Evolutionary conservation across 2,329 filamentous ascomycete genomes (phyloP).

Genomic region (Fusarium succisae): DNA sequence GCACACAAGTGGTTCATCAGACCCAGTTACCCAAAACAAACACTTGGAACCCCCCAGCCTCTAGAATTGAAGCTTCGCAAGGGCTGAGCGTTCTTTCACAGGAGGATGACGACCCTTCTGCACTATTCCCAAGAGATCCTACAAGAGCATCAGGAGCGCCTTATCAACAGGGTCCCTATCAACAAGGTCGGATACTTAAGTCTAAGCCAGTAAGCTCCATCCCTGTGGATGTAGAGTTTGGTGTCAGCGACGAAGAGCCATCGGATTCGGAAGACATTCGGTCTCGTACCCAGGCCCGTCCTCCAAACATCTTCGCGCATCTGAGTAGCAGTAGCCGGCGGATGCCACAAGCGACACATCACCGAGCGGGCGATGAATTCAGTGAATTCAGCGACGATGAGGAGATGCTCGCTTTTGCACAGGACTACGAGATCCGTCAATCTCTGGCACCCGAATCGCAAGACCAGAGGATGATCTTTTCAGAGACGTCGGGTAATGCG

Average conservation of each 20-base stretch:
- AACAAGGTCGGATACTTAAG: slow-evolving; percentile 6
- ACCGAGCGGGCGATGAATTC: slow-evolving; percentile 48
- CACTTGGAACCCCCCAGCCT: slow-evolving; percentile 36
- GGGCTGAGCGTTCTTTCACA: slow-evolving; percentile 39
- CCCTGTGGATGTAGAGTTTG: slow-evolving; percentile 32
- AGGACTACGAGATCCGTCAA: slow-evolving; percentile 59
- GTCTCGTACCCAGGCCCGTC: slow-evolving; percentile 19
- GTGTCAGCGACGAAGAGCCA: slow-evolving; percentile 42
- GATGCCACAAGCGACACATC: slow-evolving; percentile 22
- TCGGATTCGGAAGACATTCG: slow-evolving; percentile 46
- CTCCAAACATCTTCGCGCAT: slow-evolving; percentile 5
- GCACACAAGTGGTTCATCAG: slow-evolving; percentile 61
- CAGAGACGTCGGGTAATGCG: slow-evolving; percentile 61
- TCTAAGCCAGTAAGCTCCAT: not conserved
- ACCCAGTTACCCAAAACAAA: slow-evolving; percentile 56
- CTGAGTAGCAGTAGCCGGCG: slow-evolving; percentile 19
- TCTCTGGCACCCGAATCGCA: slow-evolving; percentile 37
- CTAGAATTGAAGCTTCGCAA: slow-evolving; percentile 25
- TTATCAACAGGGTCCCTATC: slow-evolving; percentile 1
- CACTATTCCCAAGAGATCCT: slow-evolving; percentile 41
- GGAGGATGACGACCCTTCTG: slow-evolving; percentile 33
- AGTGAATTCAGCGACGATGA: slow-evolving; percentile 62
- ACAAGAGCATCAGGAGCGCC: not conserved
- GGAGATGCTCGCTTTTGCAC: slow-evolving; percentile 62
- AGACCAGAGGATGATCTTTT: slow-evolving; percentile 51